phyloP scores from a whole-genome alignment of 2,329 filamentous ascomycete species.

The Colletotrichum sojae region DNA sequence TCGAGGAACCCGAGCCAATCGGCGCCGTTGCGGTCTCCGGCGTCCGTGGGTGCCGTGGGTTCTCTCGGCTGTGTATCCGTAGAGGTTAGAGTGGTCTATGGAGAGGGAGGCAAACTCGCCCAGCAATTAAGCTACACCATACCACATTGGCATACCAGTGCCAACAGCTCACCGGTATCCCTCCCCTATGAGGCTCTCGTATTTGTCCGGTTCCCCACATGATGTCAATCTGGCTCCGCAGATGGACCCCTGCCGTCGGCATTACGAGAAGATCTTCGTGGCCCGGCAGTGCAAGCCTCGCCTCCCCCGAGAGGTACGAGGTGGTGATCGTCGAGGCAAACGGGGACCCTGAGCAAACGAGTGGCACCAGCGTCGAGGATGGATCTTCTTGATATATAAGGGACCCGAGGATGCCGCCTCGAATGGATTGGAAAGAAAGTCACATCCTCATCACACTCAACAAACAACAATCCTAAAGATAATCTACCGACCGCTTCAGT shows the following conservation, averaged over 20 bases:
- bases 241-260: slow-evolving; percentile 6
- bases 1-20: slow-evolving; percentile 17
- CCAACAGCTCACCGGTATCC: no score
- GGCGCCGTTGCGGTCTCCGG: slow-evolving; percentile 7
- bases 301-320: slow-evolving; percentile 20
- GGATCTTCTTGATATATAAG: slow-evolving; percentile 15
- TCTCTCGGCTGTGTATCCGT: slow-evolving; percentile 7
- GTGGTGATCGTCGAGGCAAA: slow-evolving; percentile 9
- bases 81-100: background rate
- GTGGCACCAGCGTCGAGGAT: slow-evolving; percentile 18
- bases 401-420: background rate
- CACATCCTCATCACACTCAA: background rate
- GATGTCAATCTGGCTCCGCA: slow-evolving; percentile 32
- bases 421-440: fast-evolving
- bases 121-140: no score
- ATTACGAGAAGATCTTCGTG: slow-evolving; percentile 39
- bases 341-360: slow-evolving; percentile 1
- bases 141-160: no score
- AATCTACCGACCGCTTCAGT: slow-evolving; percentile 32
- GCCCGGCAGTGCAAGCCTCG: slow-evolving; percentile 18
- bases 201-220: slow-evolving; percentile 33
- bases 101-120: background rate
- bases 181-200: slow-evolving; percentile 9
- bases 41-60: slow-evolving; percentile 12
- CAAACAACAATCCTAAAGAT: slow-evolving; percentile 12